These are phyloP conservation scores for Aspergillus ostianus DNA, from an alignment of 495 filamentous ascomycete species.

Conservation along the genomic window DNA sequence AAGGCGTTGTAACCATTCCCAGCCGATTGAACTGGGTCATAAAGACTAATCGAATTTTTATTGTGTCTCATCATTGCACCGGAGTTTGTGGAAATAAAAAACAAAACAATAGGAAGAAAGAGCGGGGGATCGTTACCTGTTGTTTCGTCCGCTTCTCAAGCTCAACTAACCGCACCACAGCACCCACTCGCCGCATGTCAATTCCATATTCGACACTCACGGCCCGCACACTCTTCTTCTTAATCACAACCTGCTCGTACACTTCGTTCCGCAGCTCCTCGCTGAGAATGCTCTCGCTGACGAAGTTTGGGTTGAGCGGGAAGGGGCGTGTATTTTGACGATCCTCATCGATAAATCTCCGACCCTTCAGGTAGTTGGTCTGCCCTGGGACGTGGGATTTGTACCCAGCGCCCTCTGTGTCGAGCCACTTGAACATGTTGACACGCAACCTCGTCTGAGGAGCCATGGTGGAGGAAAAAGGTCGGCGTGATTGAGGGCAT, in stretches of 20 bases:
- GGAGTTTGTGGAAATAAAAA: conserved; percentile 9
- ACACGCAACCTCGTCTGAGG: conserved; percentile 50
- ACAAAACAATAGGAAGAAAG: conserved; percentile 18
- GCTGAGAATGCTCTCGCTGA: conserved; percentile 70
- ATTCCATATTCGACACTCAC: conserved; percentile 78
- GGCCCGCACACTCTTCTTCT: conserved; percentile 67
- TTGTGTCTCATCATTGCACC: conserved; percentile 64
- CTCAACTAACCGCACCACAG: conserved; percentile 83
- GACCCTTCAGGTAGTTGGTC: conserved; percentile 65
- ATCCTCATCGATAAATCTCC: conserved; percentile 21
- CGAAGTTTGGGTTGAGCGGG: conserved; percentile 70
- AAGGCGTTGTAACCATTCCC: conserved; percentile 66
- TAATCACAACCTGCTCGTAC: conserved; percentile 60
- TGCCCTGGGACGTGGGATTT: conserved; percentile 54
- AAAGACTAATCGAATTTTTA: conserved; percentile 98
- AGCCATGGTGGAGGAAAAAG: conserved; percentile 49
- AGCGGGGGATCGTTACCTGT: conserved; percentile 57
- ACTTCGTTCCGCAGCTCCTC: conserved; percentile 75
- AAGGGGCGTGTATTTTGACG: conserved; percentile 54
- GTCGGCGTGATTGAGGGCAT: conserved; percentile 25
- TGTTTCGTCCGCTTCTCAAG: conserved; percentile 75
- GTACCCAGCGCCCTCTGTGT: conserved; percentile 53
- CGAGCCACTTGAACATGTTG: conserved; percentile 68
- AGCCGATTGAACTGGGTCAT: conserved; percentile 64
- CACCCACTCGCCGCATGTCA: conserved; percentile 83